Base-by-base conservation (phyloP, 371 early-diverging fungal species). In the Parasitella parasitica region DNA sequence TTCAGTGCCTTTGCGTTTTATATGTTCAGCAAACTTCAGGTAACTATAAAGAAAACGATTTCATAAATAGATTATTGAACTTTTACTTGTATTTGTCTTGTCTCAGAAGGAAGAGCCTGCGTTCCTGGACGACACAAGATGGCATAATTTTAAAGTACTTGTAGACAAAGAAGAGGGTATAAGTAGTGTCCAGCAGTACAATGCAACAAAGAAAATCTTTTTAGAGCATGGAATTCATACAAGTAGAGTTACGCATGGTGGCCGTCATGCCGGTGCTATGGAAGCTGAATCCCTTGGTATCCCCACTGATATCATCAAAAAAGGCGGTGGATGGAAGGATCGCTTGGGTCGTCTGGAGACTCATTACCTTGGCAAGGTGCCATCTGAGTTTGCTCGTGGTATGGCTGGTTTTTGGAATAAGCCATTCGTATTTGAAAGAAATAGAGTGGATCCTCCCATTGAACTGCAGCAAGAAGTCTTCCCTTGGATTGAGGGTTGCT, bases 1-100 rank as follows among this genome's bases (percentile, higher is more conserved):
- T 22, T 59, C 24, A 27, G 60, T 59, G 60, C 60, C 6, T 59
- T 59, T 39, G 41, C 41, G 3, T 59, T 59, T 15, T 59, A 18
- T 15, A 27, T 59, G 37, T 52, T 52, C 39, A 37, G 39, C 13
- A 11, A 11, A 13, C 3, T 11, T 36, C 36, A 36, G 13, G 36
- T 30, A 30, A 30, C 4, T 30, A 4, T 34, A 34, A 34, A 9
- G 4, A 6, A 13, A 36, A 11, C 6, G 32, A 5, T 30, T 30
- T 5, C 5, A 36, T 11, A 6, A 13, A 9, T 11, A 36, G 36
- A 36, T 2, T 36, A 11, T 13, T 36, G 3, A 2, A 30, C 4
- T 30, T 5, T 4, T 5, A 30, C 8, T 4, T 30, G 32, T 8
- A 30, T 30, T 30, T 5, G 8, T 30, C 8, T 30, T 5, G 4